Percentiles rank a stretch among this genome's conserved stretches.
These are phyloP conservation scores for Xerocomellus chrysenteron DNA, from an alignment of 768 basidiomycete species.

Conservation along the genomic window DNA sequence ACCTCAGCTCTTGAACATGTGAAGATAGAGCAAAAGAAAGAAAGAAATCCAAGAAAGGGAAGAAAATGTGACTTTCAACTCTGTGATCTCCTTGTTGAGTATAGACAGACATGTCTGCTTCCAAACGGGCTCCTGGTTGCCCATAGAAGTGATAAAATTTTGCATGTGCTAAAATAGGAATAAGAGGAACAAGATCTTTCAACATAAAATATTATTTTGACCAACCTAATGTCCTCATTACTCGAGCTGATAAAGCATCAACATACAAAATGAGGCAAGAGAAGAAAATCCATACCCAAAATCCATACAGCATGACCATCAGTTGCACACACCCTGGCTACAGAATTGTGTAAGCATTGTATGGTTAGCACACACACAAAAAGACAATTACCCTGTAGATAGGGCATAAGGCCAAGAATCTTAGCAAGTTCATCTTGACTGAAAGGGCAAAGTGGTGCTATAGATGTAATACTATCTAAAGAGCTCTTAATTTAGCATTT, in stretches of 20 bases:
- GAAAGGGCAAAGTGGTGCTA: neutral
- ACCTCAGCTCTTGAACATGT: neutral
- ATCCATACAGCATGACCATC: neutral
- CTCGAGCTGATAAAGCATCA: neutral
- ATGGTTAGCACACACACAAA: neutral
- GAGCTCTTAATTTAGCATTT: neutral
- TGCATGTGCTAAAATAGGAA: neutral
- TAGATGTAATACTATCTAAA: neutral
- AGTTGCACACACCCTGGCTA: neutral
- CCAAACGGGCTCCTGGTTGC: conserved; percentile 1
- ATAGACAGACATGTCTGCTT: neutral
- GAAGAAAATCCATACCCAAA: neutral
- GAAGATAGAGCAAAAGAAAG: neutral
- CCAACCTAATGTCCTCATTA: neutral
- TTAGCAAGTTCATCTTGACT: neutral
- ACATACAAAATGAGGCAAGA: neutral
- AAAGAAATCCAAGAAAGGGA: neutral
- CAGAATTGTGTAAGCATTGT: neutral
- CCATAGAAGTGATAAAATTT: conserved; percentile 1
- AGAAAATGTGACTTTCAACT: neutral
- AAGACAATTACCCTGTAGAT: neutral
- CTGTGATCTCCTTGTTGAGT: neutral
- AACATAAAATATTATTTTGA: neutral
- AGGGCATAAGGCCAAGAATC: neutral
- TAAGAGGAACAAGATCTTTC: neutral